Conservation (phyloP, 139 green algal genomes). For the Spirogloea muscicola region DNA sequence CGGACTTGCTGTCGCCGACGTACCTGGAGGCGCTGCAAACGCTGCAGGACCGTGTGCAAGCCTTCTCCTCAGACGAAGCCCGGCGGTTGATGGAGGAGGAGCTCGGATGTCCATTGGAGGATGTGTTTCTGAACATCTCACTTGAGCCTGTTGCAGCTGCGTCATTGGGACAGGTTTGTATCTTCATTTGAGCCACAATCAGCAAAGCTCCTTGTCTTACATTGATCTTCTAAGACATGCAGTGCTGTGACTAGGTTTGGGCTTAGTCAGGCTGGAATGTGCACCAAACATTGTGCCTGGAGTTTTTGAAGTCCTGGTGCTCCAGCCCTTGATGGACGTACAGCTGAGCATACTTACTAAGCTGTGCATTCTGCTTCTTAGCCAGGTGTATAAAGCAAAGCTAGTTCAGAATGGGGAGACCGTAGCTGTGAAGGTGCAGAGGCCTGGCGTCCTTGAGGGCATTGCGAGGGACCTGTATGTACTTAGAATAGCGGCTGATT, state of each 20-base stretch:
- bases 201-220: too few relatives aligned
- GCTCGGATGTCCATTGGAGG: constrained; percentile 64
- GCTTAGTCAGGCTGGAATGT: too few relatives aligned
- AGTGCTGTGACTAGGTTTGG: too few relatives aligned
- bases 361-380: too few relatives aligned
- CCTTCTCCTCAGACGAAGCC: constrained; percentile 52
- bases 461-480: constrained; percentile 90
- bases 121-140: constrained; percentile 78
- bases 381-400: constrained; percentile 81
- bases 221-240: too few relatives aligned
- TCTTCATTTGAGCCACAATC: too few relatives aligned
- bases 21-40: constrained; percentile 73
- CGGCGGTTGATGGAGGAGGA: constrained; percentile 57
- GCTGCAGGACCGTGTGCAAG: constrained; percentile 61
- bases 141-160: constrained; percentile 79
- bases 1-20: constrained; percentile 76
- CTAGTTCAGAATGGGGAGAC: constrained; percentile 67
- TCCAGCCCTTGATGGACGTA: too few relatives aligned
- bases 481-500: constrained; percentile 70
- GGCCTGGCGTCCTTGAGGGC: constrained; percentile 72
- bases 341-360: too few relatives aligned
- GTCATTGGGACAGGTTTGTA: constrained; percentile 78
- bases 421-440: constrained; percentile 94
- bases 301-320: too few relatives aligned
- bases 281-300: too few relatives aligned